Base-by-base conservation (phyloP, 2,329 filamentous ascomycete species). In the Pleurostoma richardsiae region DNA sequence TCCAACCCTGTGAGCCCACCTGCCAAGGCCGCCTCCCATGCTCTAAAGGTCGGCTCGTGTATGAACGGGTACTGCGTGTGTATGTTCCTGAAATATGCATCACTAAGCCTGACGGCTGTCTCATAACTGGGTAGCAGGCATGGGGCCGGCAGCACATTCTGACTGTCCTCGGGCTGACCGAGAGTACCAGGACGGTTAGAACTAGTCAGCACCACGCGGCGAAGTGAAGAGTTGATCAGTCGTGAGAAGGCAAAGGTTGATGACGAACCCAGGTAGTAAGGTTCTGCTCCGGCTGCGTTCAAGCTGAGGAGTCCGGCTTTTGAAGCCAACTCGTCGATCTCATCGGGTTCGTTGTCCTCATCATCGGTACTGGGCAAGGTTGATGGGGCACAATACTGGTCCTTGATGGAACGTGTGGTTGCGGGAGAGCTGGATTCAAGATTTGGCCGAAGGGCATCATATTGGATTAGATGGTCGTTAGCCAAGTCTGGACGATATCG, bases 21-120 rank as follows among this genome's bases (percentile, higher is more conserved):
- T 46, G 30, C 46, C 2, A 56, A 36, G 4, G 52, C 44, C 10
- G 55, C 49, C 41, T 68, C 64, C 63, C 61, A 65, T 1, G 28
- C 8, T 4, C 50, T 44, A 41, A 66, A 64, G 0, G 64, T 68
- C 3, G 58, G 59, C 11, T 57, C 50, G 46, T 69, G 66, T 2
- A 69, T 51, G 43, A 68, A 68, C 0, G 64, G 65, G 41, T 67
- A 69, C 42, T 68, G 64, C 1, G 61, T 52, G 39, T 68, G 65
- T 8, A 69, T 63, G 27, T 66, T 64, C 30, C 62, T 51, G 44
- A 69, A 69, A 45, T 65, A 69, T 4, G 66, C 64, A 39, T 57
- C 46, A 38, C 55, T 57, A 2, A 59, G 45, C 33, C 29, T 33
- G 4, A 50, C 11, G 6, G 30, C 49, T 6, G 44, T 19, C 6